These are phyloP conservation scores for Pisolithus marmoratus DNA, from an alignment of 768 basidiomycete genomes.

Conservation along the genomic window DNA sequence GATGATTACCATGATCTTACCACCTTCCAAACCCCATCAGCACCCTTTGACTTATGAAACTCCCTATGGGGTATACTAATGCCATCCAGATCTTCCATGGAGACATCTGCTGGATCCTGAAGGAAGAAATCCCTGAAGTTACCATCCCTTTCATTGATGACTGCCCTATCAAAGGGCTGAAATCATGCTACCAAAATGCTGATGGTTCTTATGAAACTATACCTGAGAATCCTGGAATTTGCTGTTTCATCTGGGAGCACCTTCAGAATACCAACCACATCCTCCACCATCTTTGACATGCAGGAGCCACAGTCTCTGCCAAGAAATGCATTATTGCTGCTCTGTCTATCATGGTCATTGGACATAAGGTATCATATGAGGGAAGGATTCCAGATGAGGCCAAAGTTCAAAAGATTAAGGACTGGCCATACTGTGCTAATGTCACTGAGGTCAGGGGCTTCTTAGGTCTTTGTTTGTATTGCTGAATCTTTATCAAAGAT, in stretches of 20 bases:
- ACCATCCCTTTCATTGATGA: conserved; percentile 38
- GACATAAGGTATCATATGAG: conserved; percentile 33
- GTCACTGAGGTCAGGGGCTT: too few species aligned
- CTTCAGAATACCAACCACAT: too few species aligned
- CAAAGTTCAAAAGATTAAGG: too few species aligned
- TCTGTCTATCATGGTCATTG: conserved; percentile 26
- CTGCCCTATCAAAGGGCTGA: conserved; percentile 13
- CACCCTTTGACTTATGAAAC: conserved; percentile 19
- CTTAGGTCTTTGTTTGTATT: too few species aligned
- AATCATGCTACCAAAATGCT: too few species aligned
- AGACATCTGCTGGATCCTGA: conserved; percentile 32
- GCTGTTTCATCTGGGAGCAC: too few species aligned
- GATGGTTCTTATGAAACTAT: too few species aligned
- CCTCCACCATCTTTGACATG: conserved; percentile 5
- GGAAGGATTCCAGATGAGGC: conserved; percentile 25
- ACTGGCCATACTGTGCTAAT: too few species aligned
- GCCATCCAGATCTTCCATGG: conserved; percentile 36
- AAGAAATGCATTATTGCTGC: conserved; percentile 28
- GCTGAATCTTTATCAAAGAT: too few species aligned
- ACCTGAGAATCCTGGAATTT: too few species aligned
- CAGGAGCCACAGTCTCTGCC: conserved; percentile 33
- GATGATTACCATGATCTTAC: conserved; percentile 33
- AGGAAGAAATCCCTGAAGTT: conserved; percentile 24
- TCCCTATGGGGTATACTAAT: conserved; percentile 41
- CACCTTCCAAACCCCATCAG: conserved; percentile 38